Base-by-base conservation (phyloP, 306 rosid species). In the Dryas octopetala region DNA sequence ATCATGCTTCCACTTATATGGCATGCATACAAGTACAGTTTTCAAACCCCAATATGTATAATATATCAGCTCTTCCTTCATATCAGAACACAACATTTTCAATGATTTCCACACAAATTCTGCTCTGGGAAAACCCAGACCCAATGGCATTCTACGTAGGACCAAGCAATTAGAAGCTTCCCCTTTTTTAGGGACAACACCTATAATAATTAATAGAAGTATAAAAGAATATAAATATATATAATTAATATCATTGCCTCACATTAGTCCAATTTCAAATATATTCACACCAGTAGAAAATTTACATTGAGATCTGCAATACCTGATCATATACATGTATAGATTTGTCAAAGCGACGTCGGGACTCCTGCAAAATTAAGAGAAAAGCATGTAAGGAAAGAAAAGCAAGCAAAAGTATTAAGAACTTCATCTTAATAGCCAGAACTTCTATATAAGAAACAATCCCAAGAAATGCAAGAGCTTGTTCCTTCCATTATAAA, bases 281-380 rank as follows among this genome's bases (percentile, higher is more conserved):
- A 15, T 54, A 58, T 10, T 48, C 40, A 28, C 7, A 64, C 61
- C n/a, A 58, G 55, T 38, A 64, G 6, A 19, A 58, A 63, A 23
- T 5, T 54, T 17, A 16, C 47, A 4, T 23, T 45, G 62, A 46
- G 67, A 71, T 66, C 74, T 80, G 66, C 45, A 58, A 49, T 84
- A 95, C 99, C 99, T 95, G 99, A 84, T 95, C 99, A 80, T 95
- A 95, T 47, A 85, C 87, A 52, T 92, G 88, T 75, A 85, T 81
- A 51, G 96, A 84, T 83, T 92, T 90, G 87, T 95, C 96, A 74
- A 87, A 95, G 52, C 91, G 91, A 3, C 78, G 83, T 50, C 97
- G 91, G 14, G 97, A 90, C 23, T 90, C 97, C 99, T 95, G 83
- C 74, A 83, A 59, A 77, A 74, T 40, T 15, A 52, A 69, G 61